These are phyloP conservation scores for Daldinia grandis DNA, from an alignment of 495 filamentous ascomycete genomes.

Conservation along the genomic window DNA sequence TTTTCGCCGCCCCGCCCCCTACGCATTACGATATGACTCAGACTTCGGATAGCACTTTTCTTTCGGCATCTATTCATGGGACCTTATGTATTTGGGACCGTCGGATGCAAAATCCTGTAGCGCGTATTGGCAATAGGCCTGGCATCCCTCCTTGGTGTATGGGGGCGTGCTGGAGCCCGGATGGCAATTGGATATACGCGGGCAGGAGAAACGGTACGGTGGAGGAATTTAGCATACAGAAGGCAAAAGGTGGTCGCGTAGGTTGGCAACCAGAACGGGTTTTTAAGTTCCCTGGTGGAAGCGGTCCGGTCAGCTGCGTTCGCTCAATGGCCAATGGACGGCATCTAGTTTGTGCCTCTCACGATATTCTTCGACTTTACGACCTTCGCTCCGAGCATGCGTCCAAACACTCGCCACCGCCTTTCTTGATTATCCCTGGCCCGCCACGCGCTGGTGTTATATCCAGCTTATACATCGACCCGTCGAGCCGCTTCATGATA, in stretches of 20 bases:
- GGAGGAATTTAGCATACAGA: constrained; percentile 91
- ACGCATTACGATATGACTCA: constrained; percentile 51
- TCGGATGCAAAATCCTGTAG: constrained; percentile 76
- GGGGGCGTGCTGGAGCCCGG: constrained; percentile 95
- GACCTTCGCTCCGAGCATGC: constrained; percentile 76
- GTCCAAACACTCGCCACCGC: constrained; percentile 79
- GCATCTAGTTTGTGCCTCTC: constrained; percentile 92
- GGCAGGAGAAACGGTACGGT: constrained; percentile 93
- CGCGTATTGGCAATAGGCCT: constrained; percentile 72
- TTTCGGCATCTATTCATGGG: constrained; percentile 88
- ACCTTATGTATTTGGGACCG: constrained; percentile 92
- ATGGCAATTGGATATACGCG: constrained; percentile 95
- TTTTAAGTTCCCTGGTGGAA: constrained; percentile 89
- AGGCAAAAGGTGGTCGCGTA: constrained; percentile 63
- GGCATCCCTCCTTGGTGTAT: constrained; percentile 96
- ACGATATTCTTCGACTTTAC: constrained; percentile 93
- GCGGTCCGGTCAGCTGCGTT: constrained; percentile 86
- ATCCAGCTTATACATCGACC: constrained; percentile 82
- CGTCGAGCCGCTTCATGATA: constrained; percentile 88
- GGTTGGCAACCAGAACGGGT: constrained; percentile 72
- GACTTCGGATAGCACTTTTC: constrained; percentile 75
- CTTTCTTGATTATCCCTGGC: constrained; percentile 93
- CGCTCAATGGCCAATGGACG: constrained; percentile 91
- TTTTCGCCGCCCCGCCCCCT: constrained; percentile 43
- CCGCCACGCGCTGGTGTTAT: constrained; percentile 90